Evolutionary conservation across 495 filamentous ascomycete species (phyloP).

Genomic region (Staphylotrichum longicolle): DNA sequence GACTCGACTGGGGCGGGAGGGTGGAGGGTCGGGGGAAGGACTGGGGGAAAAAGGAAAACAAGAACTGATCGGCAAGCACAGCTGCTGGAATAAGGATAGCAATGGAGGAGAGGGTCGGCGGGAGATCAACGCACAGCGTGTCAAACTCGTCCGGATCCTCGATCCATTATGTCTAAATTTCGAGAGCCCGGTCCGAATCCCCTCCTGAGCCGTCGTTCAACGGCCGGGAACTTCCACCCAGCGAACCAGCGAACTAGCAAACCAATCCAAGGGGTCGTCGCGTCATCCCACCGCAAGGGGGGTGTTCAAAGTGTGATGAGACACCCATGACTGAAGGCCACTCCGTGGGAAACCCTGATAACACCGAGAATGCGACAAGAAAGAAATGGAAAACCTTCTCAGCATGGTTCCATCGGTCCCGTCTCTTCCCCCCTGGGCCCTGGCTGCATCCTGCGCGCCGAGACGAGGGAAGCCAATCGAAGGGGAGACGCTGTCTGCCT

Average conservation of each 20-base stretch:
- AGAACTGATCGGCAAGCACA: constrained; percentile 20
- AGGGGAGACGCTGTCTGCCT: too few relatives aligned
- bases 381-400: constrained; percentile 10
- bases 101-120: constrained; percentile 12
- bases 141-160: background rate
- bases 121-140: constrained; percentile 20
- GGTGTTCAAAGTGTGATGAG: background rate
- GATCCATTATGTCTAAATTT: constrained; percentile 13
- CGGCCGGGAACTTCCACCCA: background rate
- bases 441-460: constrained; percentile 11
- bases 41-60: background rate
- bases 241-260: background rate
- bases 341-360: constrained; percentile 2
- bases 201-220: background rate
- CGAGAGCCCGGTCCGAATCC: background rate
- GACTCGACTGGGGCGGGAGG: background rate
- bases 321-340: too few relatives aligned
- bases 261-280: background rate
- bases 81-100: constrained; percentile 15
- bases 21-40: background rate
- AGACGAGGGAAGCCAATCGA: constrained; percentile 11
- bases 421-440: background rate
- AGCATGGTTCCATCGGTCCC: constrained; percentile 14
- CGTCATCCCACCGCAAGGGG: constrained; percentile 5
- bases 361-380: background rate